Percentiles rank a stretch among this genome's conserved stretches.
Evolutionary conservation across 192 early-diverging fungal genomes (phyloP).

Genomic region (Obelidium mucronatum): DNA sequence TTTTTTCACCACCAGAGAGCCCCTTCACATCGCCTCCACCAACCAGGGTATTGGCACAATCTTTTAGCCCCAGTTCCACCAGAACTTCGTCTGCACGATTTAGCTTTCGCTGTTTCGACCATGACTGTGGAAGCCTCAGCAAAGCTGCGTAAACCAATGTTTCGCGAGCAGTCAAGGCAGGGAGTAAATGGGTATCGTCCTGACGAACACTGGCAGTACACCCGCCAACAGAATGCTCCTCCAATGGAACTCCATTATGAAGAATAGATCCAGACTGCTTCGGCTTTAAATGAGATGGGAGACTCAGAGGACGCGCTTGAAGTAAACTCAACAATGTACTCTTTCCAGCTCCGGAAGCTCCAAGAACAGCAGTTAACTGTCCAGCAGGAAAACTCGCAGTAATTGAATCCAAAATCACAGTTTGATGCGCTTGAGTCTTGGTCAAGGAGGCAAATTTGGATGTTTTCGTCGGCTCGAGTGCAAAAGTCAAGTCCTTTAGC

Average conservation of each 20-base stretch:
- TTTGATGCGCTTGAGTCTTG: neutral
- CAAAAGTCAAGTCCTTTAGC: neutral
- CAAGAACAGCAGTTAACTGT: constrained; percentile 53
- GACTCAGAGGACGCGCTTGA: constrained; percentile 32
- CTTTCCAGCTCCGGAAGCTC: constrained; percentile 54
- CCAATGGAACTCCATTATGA: constrained; percentile 27
- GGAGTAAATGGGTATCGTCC: constrained; percentile 49
- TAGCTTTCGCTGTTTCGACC: constrained; percentile 37
- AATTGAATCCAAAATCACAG: constrained; percentile 40
- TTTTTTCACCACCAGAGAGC: constrained; percentile 74
- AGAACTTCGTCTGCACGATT: constrained; percentile 41
- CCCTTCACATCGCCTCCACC: constrained; percentile 54
- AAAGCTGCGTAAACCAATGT: constrained; percentile 52
- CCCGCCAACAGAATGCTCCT: constrained; percentile 30
- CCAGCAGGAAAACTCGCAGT: constrained; percentile 38
- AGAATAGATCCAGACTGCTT: constrained; percentile 37
- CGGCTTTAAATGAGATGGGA: constrained; percentile 23
- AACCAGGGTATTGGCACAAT: constrained; percentile 48
- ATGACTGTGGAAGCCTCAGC: constrained; percentile 43
- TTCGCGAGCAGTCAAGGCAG: constrained; percentile 53
- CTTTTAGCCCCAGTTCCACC: constrained; percentile 45
- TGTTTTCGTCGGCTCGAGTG: neutral
- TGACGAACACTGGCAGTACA: constrained; percentile 48
- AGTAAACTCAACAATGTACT: constrained; percentile 49
- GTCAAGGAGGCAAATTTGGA: neutral